Evolutionary conservation across 345 rosid species (phyloP), one percentile per base, ranked within the genome.

Genomic region (Mangifera indica): DNA sequence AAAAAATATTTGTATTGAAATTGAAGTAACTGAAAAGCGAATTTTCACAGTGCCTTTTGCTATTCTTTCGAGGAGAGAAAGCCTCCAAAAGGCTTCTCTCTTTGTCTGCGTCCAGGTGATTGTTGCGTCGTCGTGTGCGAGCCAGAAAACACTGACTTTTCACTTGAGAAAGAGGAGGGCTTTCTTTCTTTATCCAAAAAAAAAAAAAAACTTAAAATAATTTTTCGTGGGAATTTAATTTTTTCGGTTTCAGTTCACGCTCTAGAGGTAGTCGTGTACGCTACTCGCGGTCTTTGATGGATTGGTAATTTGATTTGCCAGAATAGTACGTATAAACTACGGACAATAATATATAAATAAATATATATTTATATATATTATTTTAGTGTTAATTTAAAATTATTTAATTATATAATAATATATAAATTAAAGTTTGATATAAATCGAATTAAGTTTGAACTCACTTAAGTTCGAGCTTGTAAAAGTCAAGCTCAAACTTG

Each of bases 61-160:
- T 48, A 65, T 49, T 49, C 59, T 69, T 24, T 56, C 17, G 20
- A 22, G 17, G 24, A 44, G 55, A 2, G 52, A 55, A 14, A 54
- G 40, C 54, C 14, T 26, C 13, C 25, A 29, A 70, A 59, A 51
- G 65, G 68, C 68, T 63, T 70, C 57, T 22, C n/a, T 48, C 32
- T 59, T 25, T 45, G 55, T 34, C 4, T 10, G 45, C 22, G 13
- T 29, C 15, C n/a, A 56, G 21, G 53, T n/a, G 8, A 12, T 48
- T 6, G 59, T 74, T 76, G 1, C 32, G 32, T 29, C 32, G 32
- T 71, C 53, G 77, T 18, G 69, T 74, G 66, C 40, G 48, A 44
- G 42, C 49, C 32, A 29, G 32, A 58, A 42, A 3, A 29, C 48
- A 45, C 72, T 60, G 45, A 56, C 77, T 82, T 72, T n/a, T 20